These are phyloP conservation scores for Massarina eburnea DNA, from an alignment of 2,329 filamentous ascomycete genomes.

Conservation along the genomic window DNA sequence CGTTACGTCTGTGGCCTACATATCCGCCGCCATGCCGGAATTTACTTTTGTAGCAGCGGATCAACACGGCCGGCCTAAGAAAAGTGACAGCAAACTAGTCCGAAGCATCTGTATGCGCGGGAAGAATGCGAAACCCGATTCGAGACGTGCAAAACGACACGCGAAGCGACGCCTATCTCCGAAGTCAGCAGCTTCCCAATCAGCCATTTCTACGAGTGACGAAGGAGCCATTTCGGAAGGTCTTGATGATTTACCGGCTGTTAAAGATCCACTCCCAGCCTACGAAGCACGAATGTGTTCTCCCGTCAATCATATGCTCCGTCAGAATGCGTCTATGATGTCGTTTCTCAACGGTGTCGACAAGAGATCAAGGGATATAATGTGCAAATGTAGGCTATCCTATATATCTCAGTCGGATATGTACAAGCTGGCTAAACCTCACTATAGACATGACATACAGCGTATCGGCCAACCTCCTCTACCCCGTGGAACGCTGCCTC, in stretches of 20 bases:
- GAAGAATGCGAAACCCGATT: conserved; percentile 10
- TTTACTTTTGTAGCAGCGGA: conserved; percentile 9
- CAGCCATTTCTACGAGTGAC: neutral
- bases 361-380: neutral
- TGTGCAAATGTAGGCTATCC: conserved; percentile 8
- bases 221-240: neutral
- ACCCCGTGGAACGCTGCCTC: conserved; percentile 2
- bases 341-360: neutral
- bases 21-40: neutral
- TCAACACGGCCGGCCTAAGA: conserved; percentile 3
- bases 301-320: neutral
- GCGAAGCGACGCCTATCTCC: neutral
- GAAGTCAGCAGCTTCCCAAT: neutral
- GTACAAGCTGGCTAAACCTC: neutral
- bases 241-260: neutral
- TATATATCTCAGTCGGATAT: neutral
- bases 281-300: neutral
- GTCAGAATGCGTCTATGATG: neutral
- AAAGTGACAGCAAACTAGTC: conserved; percentile 6
- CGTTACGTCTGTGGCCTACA: too few species aligned
- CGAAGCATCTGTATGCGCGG: conserved; percentile 16
- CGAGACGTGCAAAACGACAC: conserved; percentile 5
- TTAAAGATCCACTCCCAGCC: neutral
- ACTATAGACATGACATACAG: conserved; percentile 4
- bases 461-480: neutral